These are phyloP conservation scores for Termitomyces sp. DNA, from an alignment of 768 basidiomycete genomes.

Conservation along the genomic window DNA sequence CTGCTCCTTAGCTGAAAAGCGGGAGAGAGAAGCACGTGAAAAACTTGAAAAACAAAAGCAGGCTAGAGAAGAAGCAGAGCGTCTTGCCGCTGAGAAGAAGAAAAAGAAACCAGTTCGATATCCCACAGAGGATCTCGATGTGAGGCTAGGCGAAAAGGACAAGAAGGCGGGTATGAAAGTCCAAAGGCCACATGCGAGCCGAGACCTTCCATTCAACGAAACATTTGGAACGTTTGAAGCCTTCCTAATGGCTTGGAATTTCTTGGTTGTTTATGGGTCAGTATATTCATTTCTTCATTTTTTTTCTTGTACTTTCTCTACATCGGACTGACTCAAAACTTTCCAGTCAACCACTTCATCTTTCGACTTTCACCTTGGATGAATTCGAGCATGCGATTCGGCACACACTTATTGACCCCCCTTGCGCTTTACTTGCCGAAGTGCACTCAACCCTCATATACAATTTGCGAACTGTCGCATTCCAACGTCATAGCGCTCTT, in stretches of 20 bases:
- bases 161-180: slow-evolving; percentile 72
- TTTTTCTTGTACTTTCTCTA: not conserved
- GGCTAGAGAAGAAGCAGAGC: slow-evolving; percentile 67
- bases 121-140: slow-evolving; percentile 89
- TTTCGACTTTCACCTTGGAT: slow-evolving; percentile 89
- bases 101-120: slow-evolving; percentile 90
- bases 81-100: slow-evolving; percentile 70
- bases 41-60: slow-evolving; percentile 61
- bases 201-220: slow-evolving; percentile 65
- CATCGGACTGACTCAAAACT: slow-evolving; percentile 10
- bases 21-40: slow-evolving; percentile 65
- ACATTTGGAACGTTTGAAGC: slow-evolving; percentile 65
- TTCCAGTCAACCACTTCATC: slow-evolving; percentile 73
- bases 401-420: slow-evolving; percentile 63
- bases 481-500: slow-evolving; percentile 70
- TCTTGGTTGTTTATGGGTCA: slow-evolving; percentile 90
- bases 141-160: slow-evolving; percentile 75
- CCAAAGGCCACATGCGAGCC: slow-evolving; percentile 61
- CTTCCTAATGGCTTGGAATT: slow-evolving; percentile 92
- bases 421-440: slow-evolving; percentile 79
- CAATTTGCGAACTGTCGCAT: slow-evolving; percentile 78
- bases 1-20: slow-evolving; percentile 45
- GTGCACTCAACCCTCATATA: slow-evolving; percentile 88
- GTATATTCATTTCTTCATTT: slow-evolving; percentile 15
- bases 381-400: slow-evolving; percentile 87